A percentile compares a stretch with the other conserved stretches of the same genome.
phyloP scores from a whole-genome alignment of 495 filamentous ascomycete genomes.

The Penicillium macrosclerotiorum region DNA sequence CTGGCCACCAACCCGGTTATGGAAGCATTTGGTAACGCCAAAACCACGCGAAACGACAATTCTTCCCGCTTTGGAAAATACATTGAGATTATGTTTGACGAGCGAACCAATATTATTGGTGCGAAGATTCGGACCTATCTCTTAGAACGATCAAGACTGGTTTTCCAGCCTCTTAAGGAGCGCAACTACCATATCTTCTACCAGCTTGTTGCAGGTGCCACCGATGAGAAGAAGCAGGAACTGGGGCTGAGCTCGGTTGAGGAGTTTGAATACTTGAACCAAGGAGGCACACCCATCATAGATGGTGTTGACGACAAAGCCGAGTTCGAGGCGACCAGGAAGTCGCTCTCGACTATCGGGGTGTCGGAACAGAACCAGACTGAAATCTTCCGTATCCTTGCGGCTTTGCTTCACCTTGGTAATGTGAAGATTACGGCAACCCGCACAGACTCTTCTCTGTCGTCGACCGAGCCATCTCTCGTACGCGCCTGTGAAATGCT shows the following conservation, averaged over 20 bases:
- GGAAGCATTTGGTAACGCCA: conserved; percentile 99
- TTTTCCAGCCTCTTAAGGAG: conserved; percentile 98
- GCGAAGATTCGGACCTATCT: conserved; percentile 96
- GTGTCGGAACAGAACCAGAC: conserved; percentile 70
- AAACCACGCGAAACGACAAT: conserved; percentile 98
- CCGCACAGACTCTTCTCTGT: conserved; percentile 79
- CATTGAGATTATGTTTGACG: conserved; percentile 99
- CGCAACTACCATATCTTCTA: conserved; percentile 99
- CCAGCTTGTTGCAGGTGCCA: conserved; percentile 90
- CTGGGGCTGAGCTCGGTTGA: conserved; percentile 76
- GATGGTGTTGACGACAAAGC: conserved; percentile 94
- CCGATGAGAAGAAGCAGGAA: conserved; percentile 78
- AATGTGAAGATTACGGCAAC: conserved; percentile 94
- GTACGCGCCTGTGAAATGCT: conserved; percentile 80
- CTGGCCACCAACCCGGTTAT: conserved; percentile 98
- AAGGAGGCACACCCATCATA: conserved; percentile 86
- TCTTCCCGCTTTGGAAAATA: conserved; percentile 99
- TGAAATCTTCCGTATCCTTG: conserved; percentile 87
- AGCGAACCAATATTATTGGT: conserved; percentile 92
- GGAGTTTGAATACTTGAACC: conserved; percentile 94
- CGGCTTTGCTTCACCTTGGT: conserved; percentile 89
- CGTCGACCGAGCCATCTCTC: conserved; percentile 77
- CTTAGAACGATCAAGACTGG: conserved; percentile 89
- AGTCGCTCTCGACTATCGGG: conserved; percentile 84
- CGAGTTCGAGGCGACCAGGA: conserved; percentile 84